Conservation (phyloP, 208 protist species). For the Leishmania turanica region DNA sequence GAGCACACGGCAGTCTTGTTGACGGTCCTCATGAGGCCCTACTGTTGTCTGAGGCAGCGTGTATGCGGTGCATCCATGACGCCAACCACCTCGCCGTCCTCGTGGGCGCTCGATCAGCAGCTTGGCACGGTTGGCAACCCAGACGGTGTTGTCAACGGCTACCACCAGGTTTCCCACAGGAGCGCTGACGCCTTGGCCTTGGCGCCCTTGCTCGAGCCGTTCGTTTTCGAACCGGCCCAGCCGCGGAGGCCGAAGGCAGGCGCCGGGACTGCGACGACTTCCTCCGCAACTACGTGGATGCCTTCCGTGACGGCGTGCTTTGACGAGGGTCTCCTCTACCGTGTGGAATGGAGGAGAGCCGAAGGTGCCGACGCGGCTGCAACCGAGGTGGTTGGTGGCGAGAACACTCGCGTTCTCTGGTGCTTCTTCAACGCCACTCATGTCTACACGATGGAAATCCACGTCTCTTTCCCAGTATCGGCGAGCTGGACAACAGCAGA, state of each 20-base stretch:
- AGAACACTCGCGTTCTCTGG: conserved; percentile 18
- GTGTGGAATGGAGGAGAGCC: conserved; percentile 19
- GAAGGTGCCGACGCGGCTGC: not conserved
- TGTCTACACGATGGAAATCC: conserved; percentile 29
- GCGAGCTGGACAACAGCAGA: not conserved
- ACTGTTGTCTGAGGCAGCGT: not conserved
- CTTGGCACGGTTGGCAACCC: not conserved
- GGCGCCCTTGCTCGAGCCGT: not conserved
- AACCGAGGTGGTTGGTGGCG: not conserved
- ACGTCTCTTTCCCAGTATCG: conserved; percentile 18
- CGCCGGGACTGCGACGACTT: not conserved
- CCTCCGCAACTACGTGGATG: conserved; percentile 6
- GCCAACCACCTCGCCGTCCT: not conserved
- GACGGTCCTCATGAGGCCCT: conserved; percentile 24
- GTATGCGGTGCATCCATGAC: not conserved
- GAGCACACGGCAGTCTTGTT: conserved; percentile 22
- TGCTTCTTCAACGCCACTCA: conserved; percentile 31
- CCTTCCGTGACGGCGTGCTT: conserved; percentile 25
- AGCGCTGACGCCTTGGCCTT: not conserved
- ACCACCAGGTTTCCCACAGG: not conserved
- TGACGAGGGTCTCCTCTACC: conserved; percentile 28
- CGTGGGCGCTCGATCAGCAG: not conserved
- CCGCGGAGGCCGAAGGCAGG: not conserved
- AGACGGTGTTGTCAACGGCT: not conserved
- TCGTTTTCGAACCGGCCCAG: not conserved